Evolutionary conservation across 306 rosid species (phyloP), one percentile per base, ranked within the genome.

Genomic region (Calophaca sinica): DNA sequence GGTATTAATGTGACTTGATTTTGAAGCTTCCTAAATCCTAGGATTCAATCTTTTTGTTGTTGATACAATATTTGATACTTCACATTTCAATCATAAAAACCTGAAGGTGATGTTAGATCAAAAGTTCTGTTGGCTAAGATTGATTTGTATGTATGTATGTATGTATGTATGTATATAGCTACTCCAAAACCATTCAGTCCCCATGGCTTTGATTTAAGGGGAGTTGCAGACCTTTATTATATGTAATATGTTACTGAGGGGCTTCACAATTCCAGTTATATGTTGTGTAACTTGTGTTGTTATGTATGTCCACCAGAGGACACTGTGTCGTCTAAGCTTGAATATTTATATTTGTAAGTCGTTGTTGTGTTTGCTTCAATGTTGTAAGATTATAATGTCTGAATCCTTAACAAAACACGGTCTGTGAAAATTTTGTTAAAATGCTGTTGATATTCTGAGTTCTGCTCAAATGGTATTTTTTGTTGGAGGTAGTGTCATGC

Each of bases 11-110:
- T 55, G 68, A 73, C 64, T 73, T 67, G 51, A 29, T 67, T 49
- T 67, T 36, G 72, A 78, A 73, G 77, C 58, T 67, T 67, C 33
- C 63, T 32, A 60, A 26, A 13, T 62, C 57, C 15, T 70, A 46
- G 14, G 65, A 42, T 14, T 52, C 32, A 44, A 72, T 59, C 58
- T 61, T 61, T 70, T 39, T 33, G 2, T 65, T 5, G 62, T 61
- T 69, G 28, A 9, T 62, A 41, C 66, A 33, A 68, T 35, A 57
- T n/a, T 79, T 49, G 77, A 49, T 70, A 57, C 62, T 69, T 62
- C 65, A 0, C 10, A 8, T 50, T 12, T 38, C 36, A 45, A 50
- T 66, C 31, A 49, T 39, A 44, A 31, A 44, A 35, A 42, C 7
- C 11, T 20, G 2, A 33, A 41, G 72, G n/a, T 51, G 35, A 14